Evolutionary conservation across 2,329 filamentous ascomycete genomes (phyloP), one percentile per base, ranked within the genome.

Genomic region (Exophiala xenobiotica): DNA sequence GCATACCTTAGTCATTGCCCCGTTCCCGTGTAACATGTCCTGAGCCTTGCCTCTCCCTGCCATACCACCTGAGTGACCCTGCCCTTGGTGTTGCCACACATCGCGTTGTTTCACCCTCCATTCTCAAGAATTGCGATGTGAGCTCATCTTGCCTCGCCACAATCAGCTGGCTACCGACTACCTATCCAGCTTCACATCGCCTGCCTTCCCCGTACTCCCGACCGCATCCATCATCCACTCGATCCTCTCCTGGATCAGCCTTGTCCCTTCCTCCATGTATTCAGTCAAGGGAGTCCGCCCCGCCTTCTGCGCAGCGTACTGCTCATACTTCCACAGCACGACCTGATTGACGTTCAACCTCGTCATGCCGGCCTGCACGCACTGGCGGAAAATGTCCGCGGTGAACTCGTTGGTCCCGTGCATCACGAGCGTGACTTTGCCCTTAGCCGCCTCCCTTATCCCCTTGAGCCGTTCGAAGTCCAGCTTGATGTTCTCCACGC

Each of bases 341-440:
- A 80, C 74, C 66, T 81, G 80, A 61, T 83, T 83, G 40, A 82
- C 76, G 65, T 83, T 83, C 33, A 81, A 69, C 63, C 81, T 78
- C 14, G 75, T 74, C 27, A 82, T 75, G 4, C 80, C 80, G 44
- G 72, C 72, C 50, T 72, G 70, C 54, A 82, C 78, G 49, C 78
- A 81, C 61, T 75, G 74, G 35, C 70, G 66, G 57, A 81, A 76
- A 39, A 81, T 75, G 58, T 80, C 77, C 61, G 74, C 70, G 2
- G 75, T 72, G 57, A 81, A 83, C 3, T 74, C 76, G 56, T 82
- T 80, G 1, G 79, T 79, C 2, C 80, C 80, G 62, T 83, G 80
- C 56, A 83, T 67, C 3, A 82, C 80, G 41, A 82, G 64, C 45
- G 71, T 69, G 7, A 81, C 78, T 38, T 71, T 65, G 26, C 71